Evolutionary conservation across 495 filamentous ascomycete species (phyloP).

Genomic region (Cladorrhinum samala): DNA sequence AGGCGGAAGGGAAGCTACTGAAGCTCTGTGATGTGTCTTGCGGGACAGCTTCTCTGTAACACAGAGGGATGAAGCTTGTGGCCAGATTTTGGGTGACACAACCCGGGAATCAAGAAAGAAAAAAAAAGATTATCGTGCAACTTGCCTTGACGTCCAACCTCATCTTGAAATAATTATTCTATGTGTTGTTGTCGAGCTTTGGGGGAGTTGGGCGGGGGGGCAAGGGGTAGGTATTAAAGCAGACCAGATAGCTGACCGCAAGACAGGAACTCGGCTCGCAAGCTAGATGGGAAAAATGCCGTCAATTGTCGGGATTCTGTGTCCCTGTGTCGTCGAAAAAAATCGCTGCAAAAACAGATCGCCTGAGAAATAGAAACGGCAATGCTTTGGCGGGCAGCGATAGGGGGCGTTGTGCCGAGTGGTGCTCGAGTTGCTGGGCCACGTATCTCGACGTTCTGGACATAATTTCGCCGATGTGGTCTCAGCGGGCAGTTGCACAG

Average conservation of each 20-base stretch:
- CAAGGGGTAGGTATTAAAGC: not conserved
- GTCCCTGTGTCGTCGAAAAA: not conserved
- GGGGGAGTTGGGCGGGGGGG: constrained; percentile 23
- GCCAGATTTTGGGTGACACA: constrained; percentile 15
- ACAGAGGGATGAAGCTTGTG: constrained; percentile 6
- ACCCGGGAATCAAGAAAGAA: not conserved
- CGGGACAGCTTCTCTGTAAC: constrained; percentile 2
- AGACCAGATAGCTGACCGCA: constrained; percentile 13
- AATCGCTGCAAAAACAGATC: not conserved
- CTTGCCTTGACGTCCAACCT: constrained; percentile 87
- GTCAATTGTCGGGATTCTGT: not conserved
- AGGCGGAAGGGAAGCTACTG: not conserved
- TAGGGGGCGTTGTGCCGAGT: constrained; percentile 6
- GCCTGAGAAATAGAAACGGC: not conserved
- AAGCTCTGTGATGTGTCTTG: not conserved
- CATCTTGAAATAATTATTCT: constrained; percentile 51
- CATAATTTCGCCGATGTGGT: constrained; percentile 34
- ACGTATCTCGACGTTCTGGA: constrained; percentile 25
- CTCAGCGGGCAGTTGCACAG: constrained; percentile 13
- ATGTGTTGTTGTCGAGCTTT: constrained; percentile 8
- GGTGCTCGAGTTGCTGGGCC: constrained; percentile 22
- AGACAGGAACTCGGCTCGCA: not conserved
- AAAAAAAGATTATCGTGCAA: constrained; percentile 18
- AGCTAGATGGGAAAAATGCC: not conserved
- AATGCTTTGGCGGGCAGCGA: not conserved